Conservation (phyloP, 768 basidiomycete species). For the Mycena venus region DNA sequence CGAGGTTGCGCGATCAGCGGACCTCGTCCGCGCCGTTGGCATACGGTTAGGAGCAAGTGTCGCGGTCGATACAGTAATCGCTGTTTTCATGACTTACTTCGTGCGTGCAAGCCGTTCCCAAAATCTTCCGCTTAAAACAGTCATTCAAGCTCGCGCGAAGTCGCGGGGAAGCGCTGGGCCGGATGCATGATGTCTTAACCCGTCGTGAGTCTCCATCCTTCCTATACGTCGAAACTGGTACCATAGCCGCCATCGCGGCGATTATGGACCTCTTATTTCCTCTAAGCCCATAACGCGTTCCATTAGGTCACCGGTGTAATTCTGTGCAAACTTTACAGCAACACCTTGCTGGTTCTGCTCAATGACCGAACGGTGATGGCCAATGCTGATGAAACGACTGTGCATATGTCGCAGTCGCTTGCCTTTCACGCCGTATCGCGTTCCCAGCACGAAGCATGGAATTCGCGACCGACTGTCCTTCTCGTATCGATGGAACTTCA, state of each 20-base stretch:
- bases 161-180: background rate
- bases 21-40: background rate
- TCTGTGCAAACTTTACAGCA: background rate
- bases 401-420: too few relatives aligned
- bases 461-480: too few relatives aligned
- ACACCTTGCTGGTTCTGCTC: background rate
- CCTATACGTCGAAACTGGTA: background rate
- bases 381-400: background rate
- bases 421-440: too few relatives aligned
- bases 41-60: background rate
- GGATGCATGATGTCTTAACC: background rate
- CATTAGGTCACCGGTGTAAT: background rate
- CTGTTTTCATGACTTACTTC: background rate
- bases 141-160: background rate
- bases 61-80: background rate
- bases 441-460: too few relatives aligned
- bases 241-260: background rate
- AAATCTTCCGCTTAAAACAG: background rate
- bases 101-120: background rate
- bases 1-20: background rate
- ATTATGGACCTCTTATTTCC: background rate
- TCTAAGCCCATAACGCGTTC: background rate
- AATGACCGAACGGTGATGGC: background rate
- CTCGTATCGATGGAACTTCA: too few relatives aligned
- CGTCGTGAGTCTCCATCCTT: background rate